Conservation (phyloP, 2,329 filamentous ascomycete genomes). For the Nannizziopsis arthrosporioides region DNA sequence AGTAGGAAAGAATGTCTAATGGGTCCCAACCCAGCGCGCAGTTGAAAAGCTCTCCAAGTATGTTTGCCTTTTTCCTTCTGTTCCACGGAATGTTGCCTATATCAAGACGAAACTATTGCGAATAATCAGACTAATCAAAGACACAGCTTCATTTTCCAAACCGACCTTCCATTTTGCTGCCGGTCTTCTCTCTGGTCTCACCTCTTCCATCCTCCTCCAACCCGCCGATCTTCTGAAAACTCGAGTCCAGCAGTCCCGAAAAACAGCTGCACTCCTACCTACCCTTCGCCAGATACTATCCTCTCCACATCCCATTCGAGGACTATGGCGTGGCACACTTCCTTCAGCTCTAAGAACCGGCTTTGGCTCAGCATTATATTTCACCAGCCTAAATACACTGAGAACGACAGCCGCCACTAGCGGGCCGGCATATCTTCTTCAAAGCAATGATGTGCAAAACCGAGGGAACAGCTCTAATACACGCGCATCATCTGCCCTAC, state of each 20-base stretch:
- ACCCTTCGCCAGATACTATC: constrained; percentile 59
- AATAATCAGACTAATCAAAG: not conserved
- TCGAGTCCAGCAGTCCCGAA: constrained; percentile 74
- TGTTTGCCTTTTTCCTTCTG: not conserved
- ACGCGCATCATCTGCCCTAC: constrained; percentile 55
- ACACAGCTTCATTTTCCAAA: constrained; percentile 17
- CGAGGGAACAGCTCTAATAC: not conserved
- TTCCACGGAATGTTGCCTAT: not conserved
- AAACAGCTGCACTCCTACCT: constrained; percentile 52
- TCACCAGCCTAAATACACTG: constrained; percentile 72
- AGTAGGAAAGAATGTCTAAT: constrained; percentile 13
- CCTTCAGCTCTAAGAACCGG: constrained; percentile 90
- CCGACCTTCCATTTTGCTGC: constrained; percentile 71
- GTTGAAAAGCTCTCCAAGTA: constrained; percentile 9
- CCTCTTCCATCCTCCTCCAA: constrained; percentile 82
- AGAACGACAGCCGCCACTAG: constrained; percentile 52
- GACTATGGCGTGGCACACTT: constrained; percentile 83
- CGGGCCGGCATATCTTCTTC: constrained; percentile 29
- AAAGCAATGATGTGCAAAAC: constrained; percentile 23
- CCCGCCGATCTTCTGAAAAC: constrained; percentile 95
- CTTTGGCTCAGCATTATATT: constrained; percentile 87
- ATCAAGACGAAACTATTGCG: not conserved
- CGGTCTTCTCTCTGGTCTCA: constrained; percentile 74
- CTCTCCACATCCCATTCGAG: constrained; percentile 54
- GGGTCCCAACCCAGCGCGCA: constrained; percentile 10